Percentiles rank a stretch among this genome's conserved stretches.
Conservation (phyloP, 1,284 basidiomycete species). For the Puccinia hordei region DNA sequence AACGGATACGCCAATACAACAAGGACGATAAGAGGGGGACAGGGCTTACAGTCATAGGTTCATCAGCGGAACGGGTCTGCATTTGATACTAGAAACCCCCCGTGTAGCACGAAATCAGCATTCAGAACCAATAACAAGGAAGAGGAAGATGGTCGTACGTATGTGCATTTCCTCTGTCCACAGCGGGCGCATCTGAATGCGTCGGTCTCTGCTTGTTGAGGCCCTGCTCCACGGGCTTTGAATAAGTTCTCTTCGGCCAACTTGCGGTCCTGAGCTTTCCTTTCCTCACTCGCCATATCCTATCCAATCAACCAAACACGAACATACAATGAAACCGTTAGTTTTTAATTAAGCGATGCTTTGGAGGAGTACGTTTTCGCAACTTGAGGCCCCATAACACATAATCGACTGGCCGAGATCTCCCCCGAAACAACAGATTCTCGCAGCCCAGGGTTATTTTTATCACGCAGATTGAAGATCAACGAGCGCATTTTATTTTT, state of each 20-base stretch:
- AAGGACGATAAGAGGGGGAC: conserved; percentile 9
- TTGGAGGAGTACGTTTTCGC: no score
- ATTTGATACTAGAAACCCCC: conserved; percentile 60
- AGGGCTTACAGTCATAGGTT: conserved; percentile 90
- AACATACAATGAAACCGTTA: no score
- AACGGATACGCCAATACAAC: background rate
- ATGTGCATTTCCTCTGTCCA: conserved; percentile 84
- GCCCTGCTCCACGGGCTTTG: conserved; percentile 84
- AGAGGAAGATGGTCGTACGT: conserved; percentile 1
- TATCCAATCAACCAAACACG: conserved; percentile 57
- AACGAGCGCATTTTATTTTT: conserved; percentile 83
- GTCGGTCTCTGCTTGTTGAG: conserved; percentile 84
- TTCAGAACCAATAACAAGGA: conserved; percentile 3
- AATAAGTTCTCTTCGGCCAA: conserved; percentile 86
- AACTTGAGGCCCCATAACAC: conserved; percentile 80
- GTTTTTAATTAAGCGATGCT: no score
- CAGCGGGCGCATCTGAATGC: conserved; percentile 96
- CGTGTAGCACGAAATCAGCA: background rate
- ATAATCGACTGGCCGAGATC: conserved; percentile 70
- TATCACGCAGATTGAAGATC: conserved; percentile 91
- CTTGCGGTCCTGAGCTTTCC: conserved; percentile 77
- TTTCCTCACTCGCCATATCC: conserved; percentile 95
- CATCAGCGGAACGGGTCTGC: conserved; percentile 90
- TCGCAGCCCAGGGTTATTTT: conserved; percentile 83
- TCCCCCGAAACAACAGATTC: conserved; percentile 82